phyloP scores from a whole-genome alignment of 306 rosid genomes.

The Canavalia ensiformis region DNA sequence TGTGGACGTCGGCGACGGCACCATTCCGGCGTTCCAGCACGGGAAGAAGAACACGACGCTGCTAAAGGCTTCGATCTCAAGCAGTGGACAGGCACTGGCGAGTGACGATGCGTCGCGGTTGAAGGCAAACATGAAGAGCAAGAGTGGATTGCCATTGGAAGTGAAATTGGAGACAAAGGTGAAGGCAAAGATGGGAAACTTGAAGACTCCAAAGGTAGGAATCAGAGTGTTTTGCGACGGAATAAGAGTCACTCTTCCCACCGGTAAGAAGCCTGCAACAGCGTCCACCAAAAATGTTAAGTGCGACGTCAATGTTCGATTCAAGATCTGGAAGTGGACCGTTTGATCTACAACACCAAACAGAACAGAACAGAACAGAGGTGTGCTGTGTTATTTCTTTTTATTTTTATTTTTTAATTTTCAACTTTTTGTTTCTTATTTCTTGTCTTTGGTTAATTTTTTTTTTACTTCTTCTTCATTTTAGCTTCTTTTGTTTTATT shows the following conservation, averaged over 20 bases:
- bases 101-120: conserved; percentile 41
- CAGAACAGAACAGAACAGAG: not conserved
- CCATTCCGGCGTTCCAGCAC: conserved; percentile 60
- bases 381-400: conserved; percentile 31
- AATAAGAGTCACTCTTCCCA: conserved; percentile 62
- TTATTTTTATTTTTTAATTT: not conserved
- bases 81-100: conserved; percentile 50
- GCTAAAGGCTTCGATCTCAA: conserved; percentile 57
- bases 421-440: not conserved
- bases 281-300: conserved; percentile 70
- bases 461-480: not conserved
- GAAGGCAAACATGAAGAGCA: conserved; percentile 69
- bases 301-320: conserved; percentile 72
- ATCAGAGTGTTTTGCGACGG: conserved; percentile 83
- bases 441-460: not conserved
- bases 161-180: conserved; percentile 77
- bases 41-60: conserved; percentile 74
- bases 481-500: not conserved
- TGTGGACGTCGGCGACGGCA: conserved; percentile 49
- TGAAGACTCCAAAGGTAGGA: conserved; percentile 73
- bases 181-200: conserved; percentile 65
- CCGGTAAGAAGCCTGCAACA: conserved; percentile 74
- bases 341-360: conserved; percentile 42
- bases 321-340: conserved; percentile 99
- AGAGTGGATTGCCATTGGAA: conserved; percentile 67